phyloP scores from a whole-genome alignment of 2,329 filamentous ascomycete genomes.

The Aspergillus pseudonomiae region DNA sequence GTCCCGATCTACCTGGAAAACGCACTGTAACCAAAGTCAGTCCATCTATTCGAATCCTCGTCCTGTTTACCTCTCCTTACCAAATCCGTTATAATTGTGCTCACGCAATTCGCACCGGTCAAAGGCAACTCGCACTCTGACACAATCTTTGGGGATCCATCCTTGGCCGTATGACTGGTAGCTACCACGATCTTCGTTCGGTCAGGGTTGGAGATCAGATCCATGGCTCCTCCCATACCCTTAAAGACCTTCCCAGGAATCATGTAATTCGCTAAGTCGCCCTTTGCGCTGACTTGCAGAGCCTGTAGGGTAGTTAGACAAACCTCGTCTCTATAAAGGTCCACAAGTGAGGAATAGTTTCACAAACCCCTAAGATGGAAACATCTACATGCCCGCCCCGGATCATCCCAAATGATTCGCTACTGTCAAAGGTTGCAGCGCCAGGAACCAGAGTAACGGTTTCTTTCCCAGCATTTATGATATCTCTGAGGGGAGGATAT shows the following conservation, averaged over 20 bases:
- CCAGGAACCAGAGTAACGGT: conserved; percentile 79
- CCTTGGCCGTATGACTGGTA: conserved; percentile 71
- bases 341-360: not conserved
- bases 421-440: conserved; percentile 75
- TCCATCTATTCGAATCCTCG: no score
- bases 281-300: conserved; percentile 75
- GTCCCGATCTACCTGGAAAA: conserved; percentile 72
- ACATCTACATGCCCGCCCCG: conserved; percentile 82
- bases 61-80: conserved; percentile 49
- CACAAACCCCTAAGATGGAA: conserved; percentile 70
- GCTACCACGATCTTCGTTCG: conserved; percentile 73
- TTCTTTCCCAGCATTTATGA: conserved; percentile 87
- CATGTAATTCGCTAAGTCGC: conserved; percentile 88
- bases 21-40: conserved; percentile 57
- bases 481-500: conserved; percentile 52
- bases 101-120: conserved; percentile 68
- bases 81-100: conserved; percentile 73
- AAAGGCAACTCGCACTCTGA: conserved; percentile 65
- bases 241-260: conserved; percentile 84
- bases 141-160: conserved; percentile 68
- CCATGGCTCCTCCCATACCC: conserved; percentile 82
- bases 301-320: conserved; percentile 44
- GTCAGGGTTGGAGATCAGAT: conserved; percentile 71
- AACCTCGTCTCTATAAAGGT: not conserved
- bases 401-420: conserved; percentile 87